Base-by-base conservation (phyloP, 164 flowering plant species). In the Warburgia ugandensis region DNA sequence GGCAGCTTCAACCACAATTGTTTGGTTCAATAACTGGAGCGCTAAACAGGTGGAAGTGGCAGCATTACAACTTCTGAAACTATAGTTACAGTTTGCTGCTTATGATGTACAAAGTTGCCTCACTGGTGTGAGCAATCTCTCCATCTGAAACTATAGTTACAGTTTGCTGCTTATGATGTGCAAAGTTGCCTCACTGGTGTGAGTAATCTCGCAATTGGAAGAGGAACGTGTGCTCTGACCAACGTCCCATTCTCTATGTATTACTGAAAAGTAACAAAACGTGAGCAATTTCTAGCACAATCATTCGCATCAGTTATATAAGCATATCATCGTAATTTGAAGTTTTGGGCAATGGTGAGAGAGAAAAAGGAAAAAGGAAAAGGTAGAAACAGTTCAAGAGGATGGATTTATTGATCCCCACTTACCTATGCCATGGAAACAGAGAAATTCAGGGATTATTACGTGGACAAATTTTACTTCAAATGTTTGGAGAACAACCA, bases 161-260 rank as follows among this genome's bases (percentile, higher is more conserved):
- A 37, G 10, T 4, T 12, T 11, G 44, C 40, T 52, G 29, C 12
- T 56, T 48, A 68, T 50, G 63, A 53, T 52, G 29, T 28, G 62
- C 76, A 76, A 29, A 77, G 68, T 52, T 84, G 98, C 61, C 96
- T 81, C 96, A 91, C 71, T 28, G 98, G 96, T 6, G 81, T 77
- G 28, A 91, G 89, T 36, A 75, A 66, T 72, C 92, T 77, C 13
- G 96, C 92, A 45, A 79, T 73, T 6, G 90, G 76, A 50, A 87
- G 90, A 2, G 98, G 95, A 26, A 91, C 98, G 59, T 81, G 69
- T 23, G 86, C 98, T 64, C 65, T 77, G 50, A 87, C 59, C 66
- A 84, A 45, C 23, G 98, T 83, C 56, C 98, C 98, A 5, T 56
- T 73, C 65, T 83, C 98, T 7, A 60, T 72, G 54, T 87, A 85